Percentiles rank a stretch among this genome's conserved stretches.
phyloP scores from a whole-genome alignment of 2,329 filamentous ascomycete species.

The Clonostachys chloroleuca region DNA sequence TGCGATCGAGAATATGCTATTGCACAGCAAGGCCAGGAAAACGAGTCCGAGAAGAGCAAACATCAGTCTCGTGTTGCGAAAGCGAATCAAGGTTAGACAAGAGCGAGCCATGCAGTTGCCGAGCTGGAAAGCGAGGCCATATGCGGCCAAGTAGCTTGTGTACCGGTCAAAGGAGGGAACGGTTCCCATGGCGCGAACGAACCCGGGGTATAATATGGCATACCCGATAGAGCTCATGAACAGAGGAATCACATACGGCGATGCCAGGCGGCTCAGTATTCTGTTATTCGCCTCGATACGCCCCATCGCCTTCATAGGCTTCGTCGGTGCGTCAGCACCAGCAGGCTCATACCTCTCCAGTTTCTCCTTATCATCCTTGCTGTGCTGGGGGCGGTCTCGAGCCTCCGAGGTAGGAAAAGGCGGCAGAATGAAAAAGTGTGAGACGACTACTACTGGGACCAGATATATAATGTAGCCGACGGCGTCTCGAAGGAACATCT shows the following conservation, averaged over 20 bases:
- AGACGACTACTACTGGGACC: slow-evolving; percentile 14
- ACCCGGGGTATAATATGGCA: slow-evolving; percentile 16
- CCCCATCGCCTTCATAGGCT: neutral
- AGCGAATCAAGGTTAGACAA: slow-evolving; percentile 9
- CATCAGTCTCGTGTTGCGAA: slow-evolving; percentile 4
- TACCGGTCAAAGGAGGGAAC: slow-evolving; percentile 14
- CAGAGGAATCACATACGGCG: slow-evolving; percentile 17
- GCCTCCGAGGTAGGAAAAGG: slow-evolving; percentile 3
- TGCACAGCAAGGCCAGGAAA: slow-evolving; percentile 6
- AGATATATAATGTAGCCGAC: slow-evolving; percentile 18
- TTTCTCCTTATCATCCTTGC: slow-evolving; percentile 10
- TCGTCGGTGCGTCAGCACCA: neutral
- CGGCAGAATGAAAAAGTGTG: slow-evolving; percentile 20
- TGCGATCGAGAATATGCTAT: slow-evolving; percentile 13
- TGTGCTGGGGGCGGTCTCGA: slow-evolving; percentile 5
- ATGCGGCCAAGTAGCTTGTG: slow-evolving; percentile 17
- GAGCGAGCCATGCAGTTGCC: slow-evolving; percentile 17
- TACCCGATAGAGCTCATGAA: slow-evolving; percentile 13
- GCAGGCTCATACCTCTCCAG: slow-evolving; percentile 7
- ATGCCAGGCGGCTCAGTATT: slow-evolving; percentile 7
- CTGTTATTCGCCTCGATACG: slow-evolving; percentile 8
- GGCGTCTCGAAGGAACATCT: slow-evolving; percentile 16
- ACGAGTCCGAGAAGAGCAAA: slow-evolving; percentile 2
- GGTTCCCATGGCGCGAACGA: slow-evolving; percentile 17
- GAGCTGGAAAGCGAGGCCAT: slow-evolving; percentile 17